Percentiles rank a stretch among this genome's conserved stretches.
phyloP scores from a whole-genome alignment of 441 rosid genomes.

The Populus hybrid region DNA sequence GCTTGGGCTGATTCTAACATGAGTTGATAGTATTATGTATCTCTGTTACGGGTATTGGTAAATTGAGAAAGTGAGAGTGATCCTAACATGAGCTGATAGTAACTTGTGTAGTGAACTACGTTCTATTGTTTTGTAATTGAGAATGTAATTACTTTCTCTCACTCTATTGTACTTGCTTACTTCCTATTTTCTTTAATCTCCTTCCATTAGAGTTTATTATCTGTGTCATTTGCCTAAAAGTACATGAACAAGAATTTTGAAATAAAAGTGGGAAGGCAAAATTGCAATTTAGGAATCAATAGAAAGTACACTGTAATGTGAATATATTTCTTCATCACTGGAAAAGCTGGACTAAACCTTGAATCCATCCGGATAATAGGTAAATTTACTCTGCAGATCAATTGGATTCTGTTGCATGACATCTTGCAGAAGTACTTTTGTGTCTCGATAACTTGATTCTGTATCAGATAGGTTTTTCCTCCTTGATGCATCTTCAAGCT shows the following conservation, averaged over 20 bases:
- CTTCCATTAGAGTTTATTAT: background rate
- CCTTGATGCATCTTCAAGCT: slow-evolving; percentile 81
- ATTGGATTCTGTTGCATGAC: slow-evolving; percentile 65
- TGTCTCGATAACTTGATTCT: slow-evolving; percentile 53
- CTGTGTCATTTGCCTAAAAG: background rate
- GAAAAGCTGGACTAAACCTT: background rate
- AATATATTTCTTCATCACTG: background rate
- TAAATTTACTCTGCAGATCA: slow-evolving; percentile 5
- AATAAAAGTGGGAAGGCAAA: background rate
- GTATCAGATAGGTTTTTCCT: slow-evolving; percentile 48
- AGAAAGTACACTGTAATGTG: background rate
- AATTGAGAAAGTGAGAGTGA: slow-evolving; percentile 26
- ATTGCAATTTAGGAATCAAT: background rate
- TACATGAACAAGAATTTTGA: background rate
- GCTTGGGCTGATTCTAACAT: slow-evolving; percentile 36
- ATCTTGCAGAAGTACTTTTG: slow-evolving; percentile 57
- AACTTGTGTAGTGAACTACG: slow-evolving; percentile 40
- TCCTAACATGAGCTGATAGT: slow-evolving; percentile 45
- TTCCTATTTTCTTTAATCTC: background rate
- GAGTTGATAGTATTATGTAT: slow-evolving; percentile 16
- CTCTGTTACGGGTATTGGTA: slow-evolving; percentile 21
- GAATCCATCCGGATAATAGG: background rate
- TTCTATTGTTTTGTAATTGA: slow-evolving; percentile 1
- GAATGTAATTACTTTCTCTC: background rate
- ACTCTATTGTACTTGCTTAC: background rate